These are phyloP conservation scores for Ogataea chonburiensis DNA, from an alignment of 805 yeast species.

Conservation along the genomic window DNA sequence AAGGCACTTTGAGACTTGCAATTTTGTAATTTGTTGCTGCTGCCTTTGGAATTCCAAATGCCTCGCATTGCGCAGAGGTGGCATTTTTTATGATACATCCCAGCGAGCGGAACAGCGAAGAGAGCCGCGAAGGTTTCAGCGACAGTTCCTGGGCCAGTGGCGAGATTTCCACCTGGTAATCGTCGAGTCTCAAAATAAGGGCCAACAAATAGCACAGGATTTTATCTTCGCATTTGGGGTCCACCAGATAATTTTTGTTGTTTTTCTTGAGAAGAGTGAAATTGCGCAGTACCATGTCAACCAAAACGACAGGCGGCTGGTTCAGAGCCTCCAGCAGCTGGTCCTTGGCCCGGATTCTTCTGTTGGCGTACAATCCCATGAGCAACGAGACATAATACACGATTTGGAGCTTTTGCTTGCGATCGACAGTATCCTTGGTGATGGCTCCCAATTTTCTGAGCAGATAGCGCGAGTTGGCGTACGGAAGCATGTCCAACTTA, in stretches of 20 bases:
- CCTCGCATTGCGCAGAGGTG: slow-evolving; percentile 71
- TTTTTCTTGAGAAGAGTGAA: slow-evolving; percentile 73
- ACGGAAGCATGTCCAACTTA: slow-evolving; percentile 62
- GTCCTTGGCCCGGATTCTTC: slow-evolving; percentile 60
- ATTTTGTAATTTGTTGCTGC: slow-evolving; percentile 60
- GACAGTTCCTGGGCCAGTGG: slow-evolving; percentile 85
- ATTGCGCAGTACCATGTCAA: slow-evolving; percentile 68
- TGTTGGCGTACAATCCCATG: slow-evolving; percentile 74
- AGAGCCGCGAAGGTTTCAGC: slow-evolving; percentile 71
- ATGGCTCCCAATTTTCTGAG: slow-evolving; percentile 44
- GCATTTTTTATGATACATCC: slow-evolving; percentile 80
- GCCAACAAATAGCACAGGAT: slow-evolving; percentile 76
- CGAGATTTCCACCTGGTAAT: slow-evolving; percentile 68
- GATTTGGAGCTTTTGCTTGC: slow-evolving; percentile 60
- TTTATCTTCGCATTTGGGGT: slow-evolving; percentile 87
- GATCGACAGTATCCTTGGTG: slow-evolving; percentile 33
- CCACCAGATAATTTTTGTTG: slow-evolving; percentile 74
- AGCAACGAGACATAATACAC: slow-evolving; percentile 79
- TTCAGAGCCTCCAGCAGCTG: slow-evolving; percentile 59
- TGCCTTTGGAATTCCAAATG: slow-evolving; percentile 62
- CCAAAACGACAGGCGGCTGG: slow-evolving; percentile 69
- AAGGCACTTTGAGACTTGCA: slow-evolving; percentile 84
- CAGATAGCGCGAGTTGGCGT: slow-evolving; percentile 52
- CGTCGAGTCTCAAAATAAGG: slow-evolving; percentile 70
- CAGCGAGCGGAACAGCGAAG: slow-evolving; percentile 67